phyloP scores from a whole-genome alignment of 352 stramenopile species.

The Phytophthora idaei region DNA sequence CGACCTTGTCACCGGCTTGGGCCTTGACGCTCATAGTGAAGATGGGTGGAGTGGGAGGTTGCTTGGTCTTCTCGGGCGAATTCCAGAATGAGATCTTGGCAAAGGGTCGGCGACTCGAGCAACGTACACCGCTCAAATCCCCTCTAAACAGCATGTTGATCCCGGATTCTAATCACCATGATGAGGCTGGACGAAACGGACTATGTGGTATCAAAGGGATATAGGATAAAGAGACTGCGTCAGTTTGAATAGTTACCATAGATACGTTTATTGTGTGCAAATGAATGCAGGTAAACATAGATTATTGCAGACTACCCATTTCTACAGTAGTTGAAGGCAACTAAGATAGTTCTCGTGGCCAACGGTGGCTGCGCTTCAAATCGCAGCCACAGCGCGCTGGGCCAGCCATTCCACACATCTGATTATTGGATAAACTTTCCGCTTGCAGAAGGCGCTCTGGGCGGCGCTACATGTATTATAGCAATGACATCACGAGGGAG shows the following conservation, averaged over 20 bases:
- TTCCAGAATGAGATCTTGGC: slow-evolving; percentile 41
- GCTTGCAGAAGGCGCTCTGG: neutral
- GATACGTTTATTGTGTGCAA: neutral
- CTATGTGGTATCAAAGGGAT: neutral
- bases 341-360: slow-evolving; percentile 27
- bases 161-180: slow-evolving; percentile 31
- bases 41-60: slow-evolving; percentile 14
- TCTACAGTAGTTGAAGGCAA: neutral
- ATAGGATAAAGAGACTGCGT: neutral
- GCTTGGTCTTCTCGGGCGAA: slow-evolving; percentile 37
- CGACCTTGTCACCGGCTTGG: slow-evolving; percentile 89
- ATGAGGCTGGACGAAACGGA: slow-evolving; percentile 28
- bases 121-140: slow-evolving; percentile 16
- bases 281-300: neutral
- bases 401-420: slow-evolving; percentile 24
- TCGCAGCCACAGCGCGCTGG: slow-evolving; percentile 14
- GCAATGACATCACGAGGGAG: neutral
- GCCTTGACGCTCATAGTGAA: slow-evolving; percentile 74
- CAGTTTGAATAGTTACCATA: neutral
- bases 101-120: slow-evolving; percentile 20
- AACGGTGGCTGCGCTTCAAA: slow-evolving; percentile 20
- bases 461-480: neutral
- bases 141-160: slow-evolving; percentile 40
- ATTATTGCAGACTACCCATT: neutral
- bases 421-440: slow-evolving; percentile 16